Base-by-base conservation (phyloP, 1,284 basidiomycete species). In the Heimioporus punctisporus region DNA sequence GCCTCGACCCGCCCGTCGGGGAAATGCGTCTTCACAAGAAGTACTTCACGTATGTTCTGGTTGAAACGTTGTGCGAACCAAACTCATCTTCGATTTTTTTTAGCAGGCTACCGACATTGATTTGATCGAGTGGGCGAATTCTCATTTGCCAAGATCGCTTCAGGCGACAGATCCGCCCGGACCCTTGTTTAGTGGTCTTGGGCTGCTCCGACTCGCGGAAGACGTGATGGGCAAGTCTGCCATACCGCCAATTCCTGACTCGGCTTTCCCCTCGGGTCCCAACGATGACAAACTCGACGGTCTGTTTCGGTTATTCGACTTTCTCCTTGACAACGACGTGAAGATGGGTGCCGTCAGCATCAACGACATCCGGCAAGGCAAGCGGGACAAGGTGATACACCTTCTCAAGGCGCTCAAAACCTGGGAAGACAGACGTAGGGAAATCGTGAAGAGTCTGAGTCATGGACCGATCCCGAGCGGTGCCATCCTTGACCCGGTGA, bases 301-400 rank as follows among this genome's bases (percentile, higher is more conserved):
- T 17, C 78, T 97, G 41, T 95, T 97, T 76, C 82, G 85, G 55
- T 77, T 95, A 56, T 94, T 95, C 73, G 93, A 96, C 72, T 93
- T 92, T 70, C 73, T 96, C 50, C 82, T 95, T 42, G 93, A 95
- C 64, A 91, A 92, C 58, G 92, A 93, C 52, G 85, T 96, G 54
- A 90, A 90, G 73, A 91, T 95, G 77, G 93, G 90, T 12, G 85
- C 82, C 58, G 88, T 96, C 31, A 95, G 91, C 64, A 94, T 97
- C 73, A 95, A 95, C 67, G 95, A 97, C 71, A 80, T 97, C 44
- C 79, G 91, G 51, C 82, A 84, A 57, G 92, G 90, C 40, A 91
- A 90, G 68, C 76, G 83, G 42, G 86, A 88, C 43, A 93, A 92
- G 75, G 84, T 95, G 59, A 64, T 88, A 10, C 86, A 92, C 67